Conservation (phyloP, 306 rosid species). For the Phaseolus lunatus region DNA sequence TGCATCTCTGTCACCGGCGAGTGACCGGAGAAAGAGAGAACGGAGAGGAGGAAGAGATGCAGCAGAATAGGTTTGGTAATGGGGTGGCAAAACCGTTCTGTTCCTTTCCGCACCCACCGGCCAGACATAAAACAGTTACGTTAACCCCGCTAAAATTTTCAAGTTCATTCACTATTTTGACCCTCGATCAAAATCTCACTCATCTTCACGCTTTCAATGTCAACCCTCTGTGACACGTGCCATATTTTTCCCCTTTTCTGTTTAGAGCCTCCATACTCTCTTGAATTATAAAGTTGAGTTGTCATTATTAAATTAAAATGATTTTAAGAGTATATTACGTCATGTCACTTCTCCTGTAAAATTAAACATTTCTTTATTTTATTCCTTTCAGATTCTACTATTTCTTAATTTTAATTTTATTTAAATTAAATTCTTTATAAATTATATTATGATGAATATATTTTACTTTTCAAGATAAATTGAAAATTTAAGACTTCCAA, state of each 20-base stretch:
- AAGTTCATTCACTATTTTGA: conserved; percentile 38
- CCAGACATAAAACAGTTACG: conserved; percentile 49
- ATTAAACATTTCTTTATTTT: too few species aligned
- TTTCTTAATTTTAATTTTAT: too few species aligned
- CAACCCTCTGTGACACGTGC: background rate
- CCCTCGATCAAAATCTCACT: conserved; percentile 29
- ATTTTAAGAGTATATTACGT: too few species aligned
- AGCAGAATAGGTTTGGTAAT: background rate
- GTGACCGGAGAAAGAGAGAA: conserved; percentile 49
- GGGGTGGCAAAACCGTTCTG: conserved; percentile 45
- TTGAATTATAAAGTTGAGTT: too few species aligned
- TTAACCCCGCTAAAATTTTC: conserved; percentile 17
- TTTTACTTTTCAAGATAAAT: too few species aligned
- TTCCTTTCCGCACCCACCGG: conserved; percentile 45
- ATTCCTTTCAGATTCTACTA: too few species aligned
- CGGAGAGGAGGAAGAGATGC: conserved; percentile 26
- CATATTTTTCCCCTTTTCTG: background rate
- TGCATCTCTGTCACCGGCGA: conserved; percentile 37
- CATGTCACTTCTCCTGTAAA: too few species aligned
- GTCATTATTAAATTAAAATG: too few species aligned
- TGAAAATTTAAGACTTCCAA: too few species aligned
- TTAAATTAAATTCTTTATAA: too few species aligned
- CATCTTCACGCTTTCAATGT: conserved; percentile 16
- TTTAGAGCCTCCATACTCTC: too few species aligned
- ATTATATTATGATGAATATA: too few species aligned